Evolutionary conservation across 352 stramenopile species (phyloP), one percentile per base, ranked within the genome.

Genomic region (Chrysophaeum taylorii): DNA sequence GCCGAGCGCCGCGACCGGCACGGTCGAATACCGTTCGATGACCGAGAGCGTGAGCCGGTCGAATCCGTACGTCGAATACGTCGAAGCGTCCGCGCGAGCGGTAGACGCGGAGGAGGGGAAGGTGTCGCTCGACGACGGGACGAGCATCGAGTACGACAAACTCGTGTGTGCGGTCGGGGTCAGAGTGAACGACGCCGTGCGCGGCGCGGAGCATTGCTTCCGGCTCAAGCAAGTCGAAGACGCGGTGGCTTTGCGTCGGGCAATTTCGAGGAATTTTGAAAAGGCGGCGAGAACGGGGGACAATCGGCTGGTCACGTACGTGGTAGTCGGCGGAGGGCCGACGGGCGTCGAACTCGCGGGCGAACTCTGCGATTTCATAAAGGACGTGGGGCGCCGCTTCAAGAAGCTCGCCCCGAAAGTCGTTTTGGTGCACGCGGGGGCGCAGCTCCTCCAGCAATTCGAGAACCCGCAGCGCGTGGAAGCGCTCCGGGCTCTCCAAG

Each of bases 11-110:
- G 48, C 72, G 16, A 77, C 85, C 0, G 82, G 82, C 2, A 88
- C 81, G 16, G 78, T 88, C 0, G 82, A 86, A 68, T 85, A 84
- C 70, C 50, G 77, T 29, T 81, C 72, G 61, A 87, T 88, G 76
- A 93, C 75, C 29, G 75, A 87, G 73, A 69, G 81, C 63, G 75
- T 87, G 37, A 60, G 81, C 0, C 64, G 72, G n/a, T 71, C 81
- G 29, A 86, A 88, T 78, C 75, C 77, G 62, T 74, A 88, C 75
- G 73, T 81, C 57, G 70, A 90, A 79, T 87, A 85, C 62, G 69
- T 84, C 23, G 80, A 85, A 76, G 77, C 79, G 27, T 68, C 52
- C 39, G 75, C 75, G 18, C 69, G 70, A 5, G 66, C 54, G 45
- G 41, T 84, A 21, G 54, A 84, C 43, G 38, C 81, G 0, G 27